Conservation (phyloP, 2,329 filamentous ascomycete species). For the Penicillium sp. region DNA sequence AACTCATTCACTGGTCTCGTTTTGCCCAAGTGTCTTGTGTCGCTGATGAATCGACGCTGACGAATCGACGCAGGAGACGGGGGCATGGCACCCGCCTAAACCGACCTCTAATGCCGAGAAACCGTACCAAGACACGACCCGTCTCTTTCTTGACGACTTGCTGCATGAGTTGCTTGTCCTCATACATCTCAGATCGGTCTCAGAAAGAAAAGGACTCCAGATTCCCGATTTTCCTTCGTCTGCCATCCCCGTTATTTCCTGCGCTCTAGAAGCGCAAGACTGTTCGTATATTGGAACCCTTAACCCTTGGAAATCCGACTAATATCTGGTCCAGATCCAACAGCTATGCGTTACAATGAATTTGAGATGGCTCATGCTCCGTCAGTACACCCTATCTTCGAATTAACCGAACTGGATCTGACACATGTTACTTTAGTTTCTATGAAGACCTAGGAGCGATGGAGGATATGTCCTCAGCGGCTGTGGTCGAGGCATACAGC, state of each 20-base stretch:
- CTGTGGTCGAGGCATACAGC: slow-evolving; percentile 63
- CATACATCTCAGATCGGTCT: slow-evolving; percentile 45
- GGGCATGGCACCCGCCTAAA: slow-evolving; percentile 45
- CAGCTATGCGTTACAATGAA: slow-evolving; percentile 25
- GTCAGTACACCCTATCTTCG: background rate
- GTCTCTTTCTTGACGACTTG: slow-evolving; percentile 59
- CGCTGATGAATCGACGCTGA: slow-evolving; percentile 8
- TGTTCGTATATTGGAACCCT: slow-evolving; percentile 28
- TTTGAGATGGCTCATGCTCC: slow-evolving; percentile 33
- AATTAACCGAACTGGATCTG: background rate
- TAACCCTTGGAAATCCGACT: slow-evolving; percentile 4
- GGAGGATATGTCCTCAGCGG: slow-evolving; percentile 60
- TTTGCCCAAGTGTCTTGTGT: background rate
- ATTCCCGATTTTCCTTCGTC: slow-evolving; percentile 33
- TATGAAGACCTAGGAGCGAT: slow-evolving; percentile 64
- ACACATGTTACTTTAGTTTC: slow-evolving; percentile 36
- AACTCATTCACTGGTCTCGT: background rate
- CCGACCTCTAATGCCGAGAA: slow-evolving; percentile 32
- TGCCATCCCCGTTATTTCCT: slow-evolving; percentile 42
- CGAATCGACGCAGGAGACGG: slow-evolving; percentile 29
- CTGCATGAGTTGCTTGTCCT: slow-evolving; percentile 56
- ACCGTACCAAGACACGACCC: slow-evolving; percentile 42
- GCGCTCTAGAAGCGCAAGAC: slow-evolving; percentile 33
- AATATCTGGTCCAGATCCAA: slow-evolving; percentile 28
- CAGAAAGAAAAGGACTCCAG: slow-evolving; percentile 38